Evolutionary conservation across 371 early-diverging fungal genomes (phyloP), one percentile per base, ranked within the genome.

Genomic region (Mucor velutinosus): DNA sequence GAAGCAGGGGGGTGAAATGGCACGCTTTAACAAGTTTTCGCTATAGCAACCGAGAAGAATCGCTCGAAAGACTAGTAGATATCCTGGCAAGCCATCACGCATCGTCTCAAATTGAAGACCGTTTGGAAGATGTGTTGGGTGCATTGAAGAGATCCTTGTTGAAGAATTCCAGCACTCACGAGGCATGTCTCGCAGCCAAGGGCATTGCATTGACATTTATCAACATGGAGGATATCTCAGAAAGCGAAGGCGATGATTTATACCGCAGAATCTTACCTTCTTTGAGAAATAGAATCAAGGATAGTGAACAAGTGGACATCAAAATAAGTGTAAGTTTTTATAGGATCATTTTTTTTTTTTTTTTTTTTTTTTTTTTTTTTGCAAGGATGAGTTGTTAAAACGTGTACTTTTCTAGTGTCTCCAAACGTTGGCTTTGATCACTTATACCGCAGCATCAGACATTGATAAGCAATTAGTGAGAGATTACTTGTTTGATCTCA

Each of bases 151-250:
- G 83, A 39, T 86, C 87, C 17, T 67, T 87, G 39, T 79, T 80
- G 56, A 84, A 83, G 65, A 79, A 78, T n/a, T 79, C 79, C 55
- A 84, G 81, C 29, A 64, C 73, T 4, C 76, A 79, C 29, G 93
- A 93, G 67, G 79, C 79, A n/a, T 72, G 80, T 58, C 75, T 89
- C 37, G 90, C 92, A 33, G 82, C 86, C 10, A 78, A 79, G 57
- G 91, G 80, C 3, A 83, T 90, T 23, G 79, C 86, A 10, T 78
- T 92, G 10, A 79, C 83, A 17, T 93, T 93, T 73, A 74, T 93
- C 35, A 90, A 84, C 47, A 81, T 90, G 65, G 92, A 91, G 32
- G 83, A 86, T 27, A 68, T 73, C 4, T 76, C 76, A 8, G 70
- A 75, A 39, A 72, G 64, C 11, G 88, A 84, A 45, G 84, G 85